Evolutionary conservation across 352 stramenopile species (phyloP).

Genomic region (Phytopythium vexans): DNA sequence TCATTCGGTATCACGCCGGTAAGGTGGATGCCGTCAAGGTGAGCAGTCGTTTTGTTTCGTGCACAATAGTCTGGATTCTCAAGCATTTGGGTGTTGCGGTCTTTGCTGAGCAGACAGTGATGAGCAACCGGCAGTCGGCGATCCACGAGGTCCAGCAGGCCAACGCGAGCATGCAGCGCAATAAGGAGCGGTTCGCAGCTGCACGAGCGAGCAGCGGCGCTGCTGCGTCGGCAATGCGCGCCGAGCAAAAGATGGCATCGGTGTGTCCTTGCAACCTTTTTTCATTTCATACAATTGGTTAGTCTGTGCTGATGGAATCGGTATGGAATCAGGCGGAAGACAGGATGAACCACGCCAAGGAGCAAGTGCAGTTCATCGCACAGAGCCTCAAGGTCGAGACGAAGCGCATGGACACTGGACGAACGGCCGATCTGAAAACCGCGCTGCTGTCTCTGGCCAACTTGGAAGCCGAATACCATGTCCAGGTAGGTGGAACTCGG

Average conservation of each 20-base stretch:
- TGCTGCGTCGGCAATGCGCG: conserved; percentile 81
- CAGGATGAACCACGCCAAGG: conserved; percentile 81
- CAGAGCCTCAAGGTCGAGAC: conserved; percentile 85
- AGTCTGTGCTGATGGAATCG: conserved; percentile 2
- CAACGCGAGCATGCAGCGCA: conserved; percentile 88
- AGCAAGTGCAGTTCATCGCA: conserved; percentile 87
- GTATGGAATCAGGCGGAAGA: conserved; percentile 54
- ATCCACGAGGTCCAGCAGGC: conserved; percentile 86
- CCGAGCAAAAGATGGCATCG: conserved; percentile 87
- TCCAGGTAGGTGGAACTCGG: conserved; percentile 39
- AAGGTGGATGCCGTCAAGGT: conserved; percentile 89
- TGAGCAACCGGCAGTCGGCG: conserved; percentile 82
- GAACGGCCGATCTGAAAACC: conserved; percentile 74
- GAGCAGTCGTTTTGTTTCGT: background rate
- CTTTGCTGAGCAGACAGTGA: conserved; percentile 54
- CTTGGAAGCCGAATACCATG: conserved; percentile 79
- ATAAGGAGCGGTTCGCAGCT: conserved; percentile 86
- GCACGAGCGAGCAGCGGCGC: conserved; percentile 80
- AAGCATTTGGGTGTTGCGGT: conserved; percentile 1
- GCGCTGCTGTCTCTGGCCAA: conserved; percentile 73
- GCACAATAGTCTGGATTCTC: background rate
- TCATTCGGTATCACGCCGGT: conserved; percentile 79
- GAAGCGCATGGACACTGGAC: conserved; percentile 78
- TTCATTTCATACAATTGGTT: background rate
- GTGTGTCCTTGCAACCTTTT: conserved; percentile 18